Conservation (phyloP, 805 yeast species). For the Zygosaccharomyces lentus region DNA sequence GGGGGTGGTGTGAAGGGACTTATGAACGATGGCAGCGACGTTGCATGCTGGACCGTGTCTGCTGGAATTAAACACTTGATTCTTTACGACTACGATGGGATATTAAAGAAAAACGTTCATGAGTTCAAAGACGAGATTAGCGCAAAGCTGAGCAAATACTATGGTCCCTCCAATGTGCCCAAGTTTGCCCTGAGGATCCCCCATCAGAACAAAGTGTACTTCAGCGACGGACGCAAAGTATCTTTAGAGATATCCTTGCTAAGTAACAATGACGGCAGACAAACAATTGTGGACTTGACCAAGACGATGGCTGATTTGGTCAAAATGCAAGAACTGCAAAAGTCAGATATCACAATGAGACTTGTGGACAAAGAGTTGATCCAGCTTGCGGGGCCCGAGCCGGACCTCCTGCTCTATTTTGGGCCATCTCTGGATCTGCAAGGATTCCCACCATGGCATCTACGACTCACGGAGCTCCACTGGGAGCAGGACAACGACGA, state of each 20-base stretch:
- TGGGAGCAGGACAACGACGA: constrained; percentile 84
- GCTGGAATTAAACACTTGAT: constrained; percentile 73
- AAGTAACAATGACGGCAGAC: constrained; percentile 79
- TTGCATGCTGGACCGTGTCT: constrained; percentile 83
- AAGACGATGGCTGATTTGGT: constrained; percentile 79
- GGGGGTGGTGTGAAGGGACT: constrained; percentile 87
- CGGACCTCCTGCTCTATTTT: constrained; percentile 80
- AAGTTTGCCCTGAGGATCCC: constrained; percentile 61
- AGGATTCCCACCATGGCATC: constrained; percentile 98
- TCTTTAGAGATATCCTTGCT: constrained; percentile 64
- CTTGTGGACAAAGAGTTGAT: constrained; percentile 69
- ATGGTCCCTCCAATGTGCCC: constrained; percentile 68
- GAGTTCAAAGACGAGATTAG: constrained; percentile 54
- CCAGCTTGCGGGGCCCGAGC: constrained; percentile 83
- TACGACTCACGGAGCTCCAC: constrained; percentile 82
- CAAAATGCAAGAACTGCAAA: constrained; percentile 51
- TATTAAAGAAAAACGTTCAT: constrained; percentile 50
- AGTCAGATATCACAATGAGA: constrained; percentile 67
- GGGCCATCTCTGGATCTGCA: constrained; percentile 85
- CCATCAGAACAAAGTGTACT: constrained; percentile 51
- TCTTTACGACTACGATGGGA: constrained; percentile 77
- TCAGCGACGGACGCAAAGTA: constrained; percentile 33
- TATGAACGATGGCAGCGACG: constrained; percentile 68
- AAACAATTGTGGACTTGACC: constrained; percentile 83
- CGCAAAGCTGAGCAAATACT: constrained; percentile 61